These are phyloP conservation scores for Trichoderma guizhouense DNA, from an alignment of 2,329 filamentous ascomycete genomes.

Conservation along the genomic window DNA sequence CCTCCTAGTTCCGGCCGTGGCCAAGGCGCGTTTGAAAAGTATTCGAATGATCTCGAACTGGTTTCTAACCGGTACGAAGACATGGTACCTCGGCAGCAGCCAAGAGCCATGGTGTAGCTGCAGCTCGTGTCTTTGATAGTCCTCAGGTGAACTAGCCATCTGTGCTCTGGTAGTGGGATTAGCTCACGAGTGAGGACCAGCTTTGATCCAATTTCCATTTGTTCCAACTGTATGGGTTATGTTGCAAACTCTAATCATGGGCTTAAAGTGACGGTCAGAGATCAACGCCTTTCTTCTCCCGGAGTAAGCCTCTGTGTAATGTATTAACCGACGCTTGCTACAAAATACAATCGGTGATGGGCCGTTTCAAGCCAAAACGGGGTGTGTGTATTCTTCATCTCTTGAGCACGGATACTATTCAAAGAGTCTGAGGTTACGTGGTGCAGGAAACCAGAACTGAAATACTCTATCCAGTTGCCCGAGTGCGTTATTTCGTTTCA, in stretches of 20 bases:
- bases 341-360: neutral
- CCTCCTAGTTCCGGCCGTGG: conserved; percentile 42
- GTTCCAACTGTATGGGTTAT: conserved; percentile 5
- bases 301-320: neutral
- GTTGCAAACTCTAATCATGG: neutral
- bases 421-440: neutral
- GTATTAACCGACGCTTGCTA: neutral
- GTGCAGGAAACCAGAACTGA: neutral
- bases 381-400: neutral
- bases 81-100: conserved; percentile 51
- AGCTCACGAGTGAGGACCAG: conserved; percentile 1
- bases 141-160: conserved; percentile 9
- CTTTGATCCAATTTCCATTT: conserved; percentile 8
- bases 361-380: neutral
- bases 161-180: conserved; percentile 19
- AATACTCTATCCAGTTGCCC: conserved; percentile 1
- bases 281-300: neutral
- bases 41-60: conserved; percentile 46
- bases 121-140: neutral
- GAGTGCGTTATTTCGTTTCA: conserved; percentile 27
- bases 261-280: neutral
- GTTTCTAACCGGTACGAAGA: conserved; percentile 56
- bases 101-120: conserved; percentile 41
- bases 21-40: conserved; percentile 33
- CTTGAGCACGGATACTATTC: neutral